Conservation (phyloP, 495 filamentous ascomycete genomes). For the Paragyromitra xinjiangensis region DNA sequence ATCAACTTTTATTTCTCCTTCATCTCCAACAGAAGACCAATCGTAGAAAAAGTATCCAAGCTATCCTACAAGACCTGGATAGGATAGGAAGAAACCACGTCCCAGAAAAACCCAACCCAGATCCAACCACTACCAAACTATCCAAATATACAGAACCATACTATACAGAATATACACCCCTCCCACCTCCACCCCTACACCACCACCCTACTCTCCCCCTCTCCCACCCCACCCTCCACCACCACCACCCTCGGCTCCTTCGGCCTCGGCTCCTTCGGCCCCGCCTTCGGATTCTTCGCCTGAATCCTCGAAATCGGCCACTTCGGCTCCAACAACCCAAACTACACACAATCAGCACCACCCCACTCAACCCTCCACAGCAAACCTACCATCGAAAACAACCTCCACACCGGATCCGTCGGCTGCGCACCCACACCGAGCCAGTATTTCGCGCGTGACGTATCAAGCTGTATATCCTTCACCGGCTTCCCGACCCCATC, state of each 20-base stretch:
- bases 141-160: background rate
- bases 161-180: constrained; percentile 1
- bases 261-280: constrained; percentile 40
- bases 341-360: constrained; percentile 19
- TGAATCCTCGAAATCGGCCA: constrained; percentile 49
- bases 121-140: background rate
- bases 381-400: constrained; percentile 77
- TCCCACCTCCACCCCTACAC: background rate
- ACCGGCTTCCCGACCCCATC: constrained; percentile 72
- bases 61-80: too few relatives aligned
- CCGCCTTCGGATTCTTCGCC: constrained; percentile 19
- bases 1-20: too few relatives aligned
- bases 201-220: background rate
- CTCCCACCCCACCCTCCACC: background rate
- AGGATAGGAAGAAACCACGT: background rate
- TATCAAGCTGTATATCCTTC: constrained; percentile 92
- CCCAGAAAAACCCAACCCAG: background rate
- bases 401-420: constrained; percentile 83
- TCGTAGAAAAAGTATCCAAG: background rate
- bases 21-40: too few relatives aligned
- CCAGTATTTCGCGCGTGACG: constrained; percentile 87
- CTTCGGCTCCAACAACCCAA: constrained; percentile 55
- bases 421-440: constrained; percentile 95
- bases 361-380: background rate
- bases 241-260: background rate